Evolutionary conservation across 345 rosid species (phyloP).

Genomic region (Melastoma malabathricum): DNA sequence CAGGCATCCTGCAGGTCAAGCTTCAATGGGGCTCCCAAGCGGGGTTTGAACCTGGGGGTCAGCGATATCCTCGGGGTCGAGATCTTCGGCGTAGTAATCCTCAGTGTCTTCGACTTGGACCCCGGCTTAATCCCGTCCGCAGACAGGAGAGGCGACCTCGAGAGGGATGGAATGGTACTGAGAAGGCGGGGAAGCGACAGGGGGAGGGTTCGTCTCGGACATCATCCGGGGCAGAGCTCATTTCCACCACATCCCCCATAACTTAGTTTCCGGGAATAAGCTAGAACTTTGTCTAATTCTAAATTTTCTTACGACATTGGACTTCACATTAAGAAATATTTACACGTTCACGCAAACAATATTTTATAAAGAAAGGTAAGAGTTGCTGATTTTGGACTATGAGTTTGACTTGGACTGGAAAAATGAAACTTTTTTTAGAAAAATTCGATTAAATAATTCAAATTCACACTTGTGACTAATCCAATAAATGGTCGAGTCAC

Average conservation of each 20-base stretch:
- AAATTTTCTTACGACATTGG: too few species aligned
- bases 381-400: too few species aligned
- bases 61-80: slow-evolving; percentile 21
- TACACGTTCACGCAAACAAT: too few species aligned
- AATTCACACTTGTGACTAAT: too few species aligned
- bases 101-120: slow-evolving; percentile 20
- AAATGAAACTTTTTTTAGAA: too few species aligned
- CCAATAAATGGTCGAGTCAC: too few species aligned
- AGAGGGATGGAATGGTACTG: slow-evolving; percentile 55
- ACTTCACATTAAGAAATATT: too few species aligned
- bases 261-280: too few species aligned
- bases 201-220: slow-evolving; percentile 12
- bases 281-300: too few species aligned
- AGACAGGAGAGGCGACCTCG: slow-evolving; percentile 47
- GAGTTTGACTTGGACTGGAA: too few species aligned
- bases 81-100: slow-evolving; percentile 18
- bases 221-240: slow-evolving; percentile 14
- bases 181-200: slow-evolving; percentile 59
- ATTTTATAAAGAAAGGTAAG: too few species aligned
- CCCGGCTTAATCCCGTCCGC: slow-evolving; percentile 20
- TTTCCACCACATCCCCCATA: slow-evolving; percentile 23
- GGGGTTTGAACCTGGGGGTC: background rate
- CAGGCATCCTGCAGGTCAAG: slow-evolving; percentile 11
- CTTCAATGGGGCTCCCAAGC: background rate
- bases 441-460: too few species aligned